These are phyloP conservation scores for Neurospora sp. DNA, from an alignment of 2,329 filamentous ascomycete species.

Conservation along the genomic window DNA sequence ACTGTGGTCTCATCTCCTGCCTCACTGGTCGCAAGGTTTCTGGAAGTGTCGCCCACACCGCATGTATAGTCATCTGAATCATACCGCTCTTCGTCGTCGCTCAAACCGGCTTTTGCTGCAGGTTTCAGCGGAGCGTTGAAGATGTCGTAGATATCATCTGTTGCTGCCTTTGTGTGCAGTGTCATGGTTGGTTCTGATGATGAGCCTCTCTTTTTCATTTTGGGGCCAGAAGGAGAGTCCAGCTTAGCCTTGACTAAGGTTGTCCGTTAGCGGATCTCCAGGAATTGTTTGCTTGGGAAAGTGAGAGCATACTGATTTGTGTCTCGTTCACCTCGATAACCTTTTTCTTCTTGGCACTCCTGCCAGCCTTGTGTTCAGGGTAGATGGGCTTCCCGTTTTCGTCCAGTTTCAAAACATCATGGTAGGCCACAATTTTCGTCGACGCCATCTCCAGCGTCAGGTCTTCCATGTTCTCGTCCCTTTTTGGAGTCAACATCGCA, in stretches of 20 bases:
- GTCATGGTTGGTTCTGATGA: conserved; percentile 90
- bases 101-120: conserved; percentile 26
- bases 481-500: conserved; percentile 6
- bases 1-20: conserved; percentile 33
- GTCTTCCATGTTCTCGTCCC: conserved; percentile 18
- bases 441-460: conserved; percentile 18
- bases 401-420: conserved; percentile 39
- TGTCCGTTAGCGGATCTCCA: conserved; percentile 15
- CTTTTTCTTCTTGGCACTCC: conserved; percentile 58
- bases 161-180: conserved; percentile 86
- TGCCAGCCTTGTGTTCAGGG: conserved; percentile 24
- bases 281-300: neutral
- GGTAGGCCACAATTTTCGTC: conserved; percentile 33
- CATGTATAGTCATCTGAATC: conserved; percentile 76
- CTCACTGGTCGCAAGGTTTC: conserved; percentile 45
- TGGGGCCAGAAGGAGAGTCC: conserved; percentile 75
- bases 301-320: conserved; percentile 63
- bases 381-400: conserved; percentile 44
- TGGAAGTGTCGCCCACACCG: conserved; percentile 74
- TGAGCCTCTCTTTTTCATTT: conserved; percentile 58
- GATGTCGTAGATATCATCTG: conserved; percentile 94
- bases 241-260: conserved; percentile 77
- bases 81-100: conserved; percentile 55
- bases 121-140: conserved; percentile 73
- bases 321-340: conserved; percentile 81